phyloP scores from a whole-genome alignment of 371 early-diverging fungal species.

The Syncephalastrum racemosum region DNA sequence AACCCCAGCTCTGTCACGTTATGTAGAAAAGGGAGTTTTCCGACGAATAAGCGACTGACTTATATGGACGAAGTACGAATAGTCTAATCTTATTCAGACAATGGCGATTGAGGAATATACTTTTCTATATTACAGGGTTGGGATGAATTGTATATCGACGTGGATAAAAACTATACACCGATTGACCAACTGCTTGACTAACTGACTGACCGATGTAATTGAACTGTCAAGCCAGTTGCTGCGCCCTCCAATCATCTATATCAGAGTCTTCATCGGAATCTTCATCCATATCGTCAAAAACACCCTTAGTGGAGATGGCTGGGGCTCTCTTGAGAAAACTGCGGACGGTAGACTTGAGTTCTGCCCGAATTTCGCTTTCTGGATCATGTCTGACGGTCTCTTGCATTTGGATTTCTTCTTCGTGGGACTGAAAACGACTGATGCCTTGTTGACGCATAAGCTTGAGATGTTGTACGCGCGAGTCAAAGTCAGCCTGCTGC shows the following conservation, averaged over 20 bases:
- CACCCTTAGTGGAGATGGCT: conserved; percentile 4
- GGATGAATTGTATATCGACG: too few species aligned
- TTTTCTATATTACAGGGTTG: too few species aligned
- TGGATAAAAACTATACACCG: too few species aligned
- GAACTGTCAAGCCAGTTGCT: conserved; percentile 8
- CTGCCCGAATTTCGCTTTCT: conserved; percentile 1
- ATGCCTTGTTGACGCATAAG: conserved; percentile 19
- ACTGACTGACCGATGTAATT: conserved; percentile 1
- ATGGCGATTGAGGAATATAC: too few species aligned
- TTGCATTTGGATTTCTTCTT: too few species aligned
- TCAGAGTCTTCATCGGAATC: conserved; percentile 16
- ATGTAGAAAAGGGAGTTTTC: too few species aligned
- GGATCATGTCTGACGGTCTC: background rate
- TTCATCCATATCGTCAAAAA: conserved; percentile 16
- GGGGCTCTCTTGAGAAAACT: conserved; percentile 10
- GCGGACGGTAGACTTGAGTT: conserved; percentile 3
- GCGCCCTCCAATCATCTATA: conserved; percentile 23
- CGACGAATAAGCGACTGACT: too few species aligned
- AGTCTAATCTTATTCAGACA: too few species aligned
- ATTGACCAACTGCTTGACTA: background rate
- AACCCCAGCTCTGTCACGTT: too few species aligned
- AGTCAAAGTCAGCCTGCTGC: conserved; percentile 42
- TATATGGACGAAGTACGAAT: too few species aligned
- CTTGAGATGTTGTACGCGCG: conserved; percentile 37
- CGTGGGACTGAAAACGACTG: background rate